Evolutionary conservation across 805 yeast genomes (phyloP).

Genomic region (Cyberlindnera samutprakarnensis): DNA sequence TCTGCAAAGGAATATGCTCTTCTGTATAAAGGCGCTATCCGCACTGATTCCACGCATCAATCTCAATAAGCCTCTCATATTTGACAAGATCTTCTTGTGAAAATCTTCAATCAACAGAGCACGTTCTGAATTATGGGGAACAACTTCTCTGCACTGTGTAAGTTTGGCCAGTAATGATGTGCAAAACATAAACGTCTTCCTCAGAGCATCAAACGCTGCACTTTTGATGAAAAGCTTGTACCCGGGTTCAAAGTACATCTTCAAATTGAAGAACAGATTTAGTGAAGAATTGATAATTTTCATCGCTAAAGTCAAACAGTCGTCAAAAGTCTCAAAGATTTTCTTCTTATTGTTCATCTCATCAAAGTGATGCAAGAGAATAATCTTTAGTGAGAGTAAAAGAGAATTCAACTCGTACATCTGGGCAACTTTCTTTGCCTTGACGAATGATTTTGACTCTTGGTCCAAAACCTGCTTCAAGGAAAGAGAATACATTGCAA

Average conservation of each 20-base stretch:
- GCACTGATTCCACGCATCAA: slow-evolving; percentile 9
- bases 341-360: slow-evolving; percentile 19
- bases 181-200: slow-evolving; percentile 10
- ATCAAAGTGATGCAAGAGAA: slow-evolving; percentile 36
- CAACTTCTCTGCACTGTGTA: slow-evolving; percentile 13
- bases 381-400: slow-evolving; percentile 27
- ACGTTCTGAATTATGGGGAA: slow-evolving; percentile 6
- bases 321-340: slow-evolving; percentile 29
- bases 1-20: slow-evolving; percentile 9
- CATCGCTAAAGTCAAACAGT: slow-evolving; percentile 20
- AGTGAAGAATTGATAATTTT: slow-evolving; percentile 28
- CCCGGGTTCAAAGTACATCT: slow-evolving; percentile 28
- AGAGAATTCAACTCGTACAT: slow-evolving; percentile 23
- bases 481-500: slow-evolving; percentile 22
- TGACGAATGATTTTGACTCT: slow-evolving; percentile 8
- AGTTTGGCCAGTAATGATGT: slow-evolving; percentile 8
- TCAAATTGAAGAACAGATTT: slow-evolving; percentile 26
- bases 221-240: slow-evolving; percentile 38
- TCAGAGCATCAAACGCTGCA: slow-evolving; percentile 7
- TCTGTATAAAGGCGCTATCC: slow-evolving; percentile 14
- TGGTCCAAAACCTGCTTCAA: slow-evolving; percentile 14
- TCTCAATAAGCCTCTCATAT: slow-evolving; percentile 11
- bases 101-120: slow-evolving; percentile 9
- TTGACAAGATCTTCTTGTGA: not conserved
- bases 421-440: slow-evolving; percentile 19